These are phyloP conservation scores for Coemansia sp. DNA, from an alignment of 192 early-diverging fungal species.

Conservation along the genomic window DNA sequence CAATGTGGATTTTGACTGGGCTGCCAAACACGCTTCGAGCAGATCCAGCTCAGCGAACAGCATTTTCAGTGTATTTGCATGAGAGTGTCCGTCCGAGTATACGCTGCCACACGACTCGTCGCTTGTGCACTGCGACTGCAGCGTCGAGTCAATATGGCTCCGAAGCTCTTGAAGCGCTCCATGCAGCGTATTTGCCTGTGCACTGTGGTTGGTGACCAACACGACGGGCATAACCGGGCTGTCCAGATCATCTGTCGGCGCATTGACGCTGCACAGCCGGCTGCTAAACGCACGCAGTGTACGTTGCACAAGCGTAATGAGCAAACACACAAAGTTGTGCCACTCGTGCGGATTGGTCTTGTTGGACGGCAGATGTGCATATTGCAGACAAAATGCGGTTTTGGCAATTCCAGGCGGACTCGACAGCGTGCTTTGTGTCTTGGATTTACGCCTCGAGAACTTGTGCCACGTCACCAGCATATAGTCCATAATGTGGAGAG, in stretches of 20 bases:
- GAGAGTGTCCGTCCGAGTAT: not conserved
- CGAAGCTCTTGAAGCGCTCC: not conserved
- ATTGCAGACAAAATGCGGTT: constrained; percentile 25
- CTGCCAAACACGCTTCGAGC: not conserved
- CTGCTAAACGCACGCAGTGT: constrained; percentile 17
- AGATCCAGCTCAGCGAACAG: constrained; percentile 32
- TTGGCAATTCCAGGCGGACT: constrained; percentile 19
- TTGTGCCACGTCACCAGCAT: constrained; percentile 21
- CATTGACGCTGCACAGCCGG: constrained; percentile 28
- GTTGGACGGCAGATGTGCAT: constrained; percentile 9
- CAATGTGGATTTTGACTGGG: not conserved
- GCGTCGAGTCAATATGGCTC: not conserved
- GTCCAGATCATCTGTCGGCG: not conserved
- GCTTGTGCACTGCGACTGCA: not conserved
- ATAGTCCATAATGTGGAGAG: constrained; percentile 27
- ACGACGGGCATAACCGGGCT: not conserved
- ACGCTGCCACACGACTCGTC: not conserved
- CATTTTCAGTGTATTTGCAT: not conserved
- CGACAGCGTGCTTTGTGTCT: not conserved
- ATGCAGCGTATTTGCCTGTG: not conserved
- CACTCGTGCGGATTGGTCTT: not conserved
- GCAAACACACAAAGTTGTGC: constrained; percentile 12
- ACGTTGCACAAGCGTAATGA: constrained; percentile 31
- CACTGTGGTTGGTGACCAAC: constrained; percentile 1
- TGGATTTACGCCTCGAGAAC: not conserved